These are phyloP conservation scores for Senna tora DNA, from an alignment of 306 rosid species.

Conservation along the genomic window DNA sequence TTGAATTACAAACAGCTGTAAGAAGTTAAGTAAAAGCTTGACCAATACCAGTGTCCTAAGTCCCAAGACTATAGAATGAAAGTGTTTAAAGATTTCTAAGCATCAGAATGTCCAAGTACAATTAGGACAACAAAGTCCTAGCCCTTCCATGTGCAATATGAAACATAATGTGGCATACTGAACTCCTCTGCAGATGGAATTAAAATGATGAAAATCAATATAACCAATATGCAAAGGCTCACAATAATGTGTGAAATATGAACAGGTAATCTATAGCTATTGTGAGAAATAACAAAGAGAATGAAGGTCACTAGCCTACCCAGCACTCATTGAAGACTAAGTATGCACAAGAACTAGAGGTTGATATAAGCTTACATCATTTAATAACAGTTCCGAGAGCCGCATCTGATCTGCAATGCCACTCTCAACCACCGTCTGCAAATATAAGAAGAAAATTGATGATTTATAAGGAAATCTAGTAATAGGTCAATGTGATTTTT, in stretches of 20 bases:
- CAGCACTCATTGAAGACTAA: slow-evolving; percentile 27
- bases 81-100: neutral
- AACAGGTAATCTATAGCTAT: slow-evolving; percentile 7
- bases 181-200: slow-evolving; percentile 20
- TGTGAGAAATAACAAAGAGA: slow-evolving; percentile 5
- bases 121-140: slow-evolving; percentile 10
- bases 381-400: slow-evolving; percentile 70
- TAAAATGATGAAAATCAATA: neutral
- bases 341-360: slow-evolving; percentile 23
- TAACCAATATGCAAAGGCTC: neutral
- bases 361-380: slow-evolving; percentile 68
- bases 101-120: neutral
- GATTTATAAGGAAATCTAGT: slow-evolving; percentile 2
- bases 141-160: neutral
- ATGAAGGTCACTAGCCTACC: slow-evolving; percentile 28
- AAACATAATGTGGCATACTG: slow-evolving; percentile 9
- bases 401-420: slow-evolving; percentile 88
- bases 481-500: slow-evolving; percentile 13
- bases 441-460: slow-evolving; percentile 5
- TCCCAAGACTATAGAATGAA: slow-evolving; percentile 11
- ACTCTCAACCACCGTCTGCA: slow-evolving; percentile 81
- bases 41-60: neutral
- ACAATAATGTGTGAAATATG: slow-evolving; percentile 12
- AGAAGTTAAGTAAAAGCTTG: slow-evolving; percentile 13
- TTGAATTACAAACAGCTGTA: neutral